phyloP scores from a whole-genome alignment of 2,329 filamentous ascomycete species.

The Sclerotinia glacialis region DNA sequence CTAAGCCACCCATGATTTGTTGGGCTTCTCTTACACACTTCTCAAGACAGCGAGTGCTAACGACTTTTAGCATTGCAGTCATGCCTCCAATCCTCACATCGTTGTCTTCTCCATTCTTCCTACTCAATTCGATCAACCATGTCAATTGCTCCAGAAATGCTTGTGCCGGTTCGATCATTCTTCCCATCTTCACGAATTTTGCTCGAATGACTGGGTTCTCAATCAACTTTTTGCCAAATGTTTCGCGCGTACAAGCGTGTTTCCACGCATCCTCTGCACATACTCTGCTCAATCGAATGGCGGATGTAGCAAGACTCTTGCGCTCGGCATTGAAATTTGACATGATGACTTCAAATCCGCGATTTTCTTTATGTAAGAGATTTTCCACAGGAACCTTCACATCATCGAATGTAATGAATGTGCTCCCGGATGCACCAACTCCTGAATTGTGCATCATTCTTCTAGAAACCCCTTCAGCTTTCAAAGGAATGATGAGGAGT shows the following conservation, averaged over 20 bases:
- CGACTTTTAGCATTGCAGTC: conserved; percentile 52
- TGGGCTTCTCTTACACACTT: conserved; percentile 54
- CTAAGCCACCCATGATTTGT: conserved; percentile 53
- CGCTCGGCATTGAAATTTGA: conserved; percentile 59
- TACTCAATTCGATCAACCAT: conserved; percentile 38
- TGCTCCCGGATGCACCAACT: conserved; percentile 59
- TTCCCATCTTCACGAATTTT: conserved; percentile 58
- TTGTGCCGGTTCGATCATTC: conserved; percentile 59
- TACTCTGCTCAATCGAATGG: conserved; percentile 56
- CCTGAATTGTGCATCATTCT: conserved; percentile 62
- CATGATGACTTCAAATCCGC: conserved; percentile 59
- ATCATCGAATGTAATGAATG: conserved; percentile 55
- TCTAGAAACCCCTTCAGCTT: conserved; percentile 49
- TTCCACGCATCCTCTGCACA: conserved; percentile 53
- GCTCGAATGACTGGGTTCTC: conserved; percentile 57
- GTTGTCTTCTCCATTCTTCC: conserved; percentile 29
- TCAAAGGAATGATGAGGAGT: conserved; percentile 55
- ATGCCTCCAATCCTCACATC: conserved; percentile 49
- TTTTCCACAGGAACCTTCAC: conserved; percentile 54
- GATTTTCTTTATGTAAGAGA: conserved; percentile 52
- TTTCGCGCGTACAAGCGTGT: conserved; percentile 52
- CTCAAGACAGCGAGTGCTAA: conserved; percentile 52
- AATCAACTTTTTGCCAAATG: conserved; percentile 58
- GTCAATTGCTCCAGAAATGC: conserved; percentile 61
- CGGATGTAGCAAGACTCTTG: conserved; percentile 55